A percentile compares a stretch with the other conserved stretches of the same genome.
These are phyloP conservation scores for Vanderwaltozyma polyspora DNA, from an alignment of 805 yeast species.

Conservation along the genomic window DNA sequence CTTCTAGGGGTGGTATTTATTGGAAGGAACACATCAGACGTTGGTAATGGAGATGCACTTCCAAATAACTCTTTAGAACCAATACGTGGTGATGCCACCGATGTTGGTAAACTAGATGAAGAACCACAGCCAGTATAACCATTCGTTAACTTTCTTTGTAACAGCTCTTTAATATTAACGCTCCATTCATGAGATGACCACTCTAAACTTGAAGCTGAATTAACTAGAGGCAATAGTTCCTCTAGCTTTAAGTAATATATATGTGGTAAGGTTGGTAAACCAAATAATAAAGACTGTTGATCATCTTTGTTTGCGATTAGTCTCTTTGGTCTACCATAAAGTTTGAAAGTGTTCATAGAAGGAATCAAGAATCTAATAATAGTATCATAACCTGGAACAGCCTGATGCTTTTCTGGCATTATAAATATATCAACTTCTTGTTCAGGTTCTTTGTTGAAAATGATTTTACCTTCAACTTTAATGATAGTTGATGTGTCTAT, in stretches of 20 bases:
- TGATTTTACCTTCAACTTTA: conserved; percentile 75
- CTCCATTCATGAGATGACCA: conserved; percentile 61
- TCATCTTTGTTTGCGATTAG: conserved; percentile 48
- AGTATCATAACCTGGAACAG: conserved; percentile 61
- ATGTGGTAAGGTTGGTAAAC: conserved; percentile 63
- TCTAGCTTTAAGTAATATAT: conserved; percentile 50
- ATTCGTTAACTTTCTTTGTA: conserved; percentile 40
- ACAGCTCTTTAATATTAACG: conserved; percentile 39
- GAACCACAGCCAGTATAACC: conserved; percentile 77
- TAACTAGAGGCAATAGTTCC: conserved; percentile 39
- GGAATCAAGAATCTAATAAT: conserved; percentile 62
- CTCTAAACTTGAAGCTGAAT: conserved; percentile 26
- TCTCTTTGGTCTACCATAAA: conserved; percentile 65
- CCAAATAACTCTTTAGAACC: conserved; percentile 27
- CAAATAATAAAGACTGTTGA: conserved; percentile 49
- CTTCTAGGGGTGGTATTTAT: too few species aligned
- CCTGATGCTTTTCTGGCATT: conserved; percentile 63
- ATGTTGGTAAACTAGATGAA: conserved; percentile 48
- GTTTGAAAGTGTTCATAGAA: conserved; percentile 53
- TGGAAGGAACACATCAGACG: conserved; percentile 11
- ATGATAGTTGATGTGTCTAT: conserved; percentile 83
- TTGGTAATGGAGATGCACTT: conserved; percentile 5
- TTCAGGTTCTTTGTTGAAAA: conserved; percentile 40
- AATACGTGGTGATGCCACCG: conserved; percentile 40
- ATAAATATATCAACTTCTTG: conserved; percentile 40